A percentile compares a stretch with the other conserved stretches of the same genome.
Evolutionary conservation across 2,329 filamentous ascomycete genomes (phyloP).

Genomic region (Epichloe bromicola): DNA sequence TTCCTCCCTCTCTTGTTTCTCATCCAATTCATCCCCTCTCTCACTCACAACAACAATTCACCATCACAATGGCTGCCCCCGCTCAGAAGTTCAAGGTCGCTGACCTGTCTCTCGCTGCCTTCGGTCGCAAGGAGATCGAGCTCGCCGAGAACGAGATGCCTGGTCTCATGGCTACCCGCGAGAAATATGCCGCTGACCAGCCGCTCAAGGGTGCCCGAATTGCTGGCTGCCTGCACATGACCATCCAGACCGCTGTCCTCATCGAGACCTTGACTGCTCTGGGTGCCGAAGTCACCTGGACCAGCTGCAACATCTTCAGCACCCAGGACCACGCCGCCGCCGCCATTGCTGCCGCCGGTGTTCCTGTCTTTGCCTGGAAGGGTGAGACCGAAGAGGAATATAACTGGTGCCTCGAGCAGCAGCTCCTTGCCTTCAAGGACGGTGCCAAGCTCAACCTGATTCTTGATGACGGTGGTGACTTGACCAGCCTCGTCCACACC

Average conservation of each 20-base stretch:
- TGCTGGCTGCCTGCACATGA: slow-evolving; percentile 98
- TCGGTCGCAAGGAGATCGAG: slow-evolving; percentile 98
- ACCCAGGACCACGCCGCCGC: slow-evolving; percentile 97
- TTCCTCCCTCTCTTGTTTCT: slow-evolving; percentile 9
- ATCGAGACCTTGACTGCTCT: slow-evolving; percentile 94
- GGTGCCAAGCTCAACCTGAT: slow-evolving; percentile 96
- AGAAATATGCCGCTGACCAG: slow-evolving; percentile 86
- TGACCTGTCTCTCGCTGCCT: slow-evolving; percentile 93
- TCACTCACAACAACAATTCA: slow-evolving; percentile 15
- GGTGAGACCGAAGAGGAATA: slow-evolving; percentile 99
- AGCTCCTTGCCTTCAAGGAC: slow-evolving; percentile 93
- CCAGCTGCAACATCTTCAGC: slow-evolving; percentile 99
- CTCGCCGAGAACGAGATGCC: slow-evolving; percentile 96
- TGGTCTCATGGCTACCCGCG: slow-evolving; percentile 88
- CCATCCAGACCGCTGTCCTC: slow-evolving; percentile 97
- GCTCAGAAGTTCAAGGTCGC: slow-evolving; percentile 96
- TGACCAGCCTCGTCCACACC: slow-evolving; percentile 89
- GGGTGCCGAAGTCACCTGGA: slow-evolving; percentile 97
- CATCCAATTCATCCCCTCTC: slow-evolving; percentile 7
- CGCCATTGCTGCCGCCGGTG: slow-evolving; percentile 85
- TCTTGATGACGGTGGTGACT: slow-evolving; percentile 95
- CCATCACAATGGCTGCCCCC: slow-evolving; percentile 52
- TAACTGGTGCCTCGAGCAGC: slow-evolving; percentile 98
- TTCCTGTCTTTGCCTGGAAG: slow-evolving; percentile 71
- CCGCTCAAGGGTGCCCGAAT: slow-evolving; percentile 90